Evolutionary conservation across 2,329 filamentous ascomycete genomes (phyloP), one percentile per base, ranked within the genome.

Genomic region (Podosphaera xanthii): DNA sequence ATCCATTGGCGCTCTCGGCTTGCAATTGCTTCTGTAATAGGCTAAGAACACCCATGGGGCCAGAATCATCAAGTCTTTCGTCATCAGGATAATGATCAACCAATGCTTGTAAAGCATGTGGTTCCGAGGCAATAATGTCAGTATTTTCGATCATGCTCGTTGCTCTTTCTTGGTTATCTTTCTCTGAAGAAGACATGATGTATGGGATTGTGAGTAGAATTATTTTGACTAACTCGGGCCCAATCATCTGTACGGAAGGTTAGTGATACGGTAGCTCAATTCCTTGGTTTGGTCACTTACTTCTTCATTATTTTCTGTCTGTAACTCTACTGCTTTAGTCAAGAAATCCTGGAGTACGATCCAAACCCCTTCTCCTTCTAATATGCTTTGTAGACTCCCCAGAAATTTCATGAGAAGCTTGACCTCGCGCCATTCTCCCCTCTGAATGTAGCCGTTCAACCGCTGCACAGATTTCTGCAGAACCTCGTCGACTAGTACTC

Each of bases 171-270:
- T 84, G 81, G 67, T 85, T 83, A 57, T 82, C 80, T 2, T 77
- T 75, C 2, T 86, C 84, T 0, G 83, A 80, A 2, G 86, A 81
- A 8, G 83, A 80, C 77, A 95, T 83, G 59, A 88, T 77, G 70
- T 97, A 98, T 0, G 92, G 91, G 60, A 98, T 86, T 0, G 91
- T 95, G 56, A 96, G 80, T 52, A 97, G 80, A 64, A 98, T 96
- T 65, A 96, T 90, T 72, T 96, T 97, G 70, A 96, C 89, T 40
- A 98, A 79, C 73, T 97, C 92, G 49, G 94, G 83, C 56, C 81
- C 81, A 62, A 84, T 79, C 0, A 79, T 83, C 78, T 82, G 49
- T 33, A 10, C 56, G 22, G 35, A 22, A 10, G 35, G 60, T 63
- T 30, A 66, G 59, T 38, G 6, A 30, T 4, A 38, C 50, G 30